Percentiles rank a stretch among this genome's conserved stretches.
Conservation (phyloP, 2,329 filamentous ascomycete genomes). For the Aspergillus sp. region DNA sequence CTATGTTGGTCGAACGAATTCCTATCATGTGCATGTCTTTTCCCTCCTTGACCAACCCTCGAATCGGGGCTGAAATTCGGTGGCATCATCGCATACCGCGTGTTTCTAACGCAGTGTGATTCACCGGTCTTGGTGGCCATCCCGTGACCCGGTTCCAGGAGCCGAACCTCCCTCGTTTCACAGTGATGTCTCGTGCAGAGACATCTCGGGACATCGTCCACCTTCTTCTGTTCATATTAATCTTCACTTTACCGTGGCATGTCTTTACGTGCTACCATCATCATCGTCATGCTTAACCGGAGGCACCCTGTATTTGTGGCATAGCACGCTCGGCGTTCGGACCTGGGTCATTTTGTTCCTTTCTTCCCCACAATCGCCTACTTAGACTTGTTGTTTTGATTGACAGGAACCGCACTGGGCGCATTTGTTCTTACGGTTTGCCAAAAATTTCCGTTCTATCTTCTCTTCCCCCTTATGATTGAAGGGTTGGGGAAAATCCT, state of each 20-base stretch:
- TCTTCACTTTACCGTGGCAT: conserved; percentile 1
- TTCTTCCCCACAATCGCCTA: conserved; percentile 18
- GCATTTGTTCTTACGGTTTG: conserved; percentile 35
- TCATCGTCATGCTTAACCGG: not conserved
- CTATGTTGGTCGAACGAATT: not conserved
- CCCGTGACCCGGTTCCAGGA: conserved; percentile 13
- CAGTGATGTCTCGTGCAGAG: not conserved
- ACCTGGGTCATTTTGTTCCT: conserved; percentile 13
- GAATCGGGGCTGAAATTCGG: conserved; percentile 2
- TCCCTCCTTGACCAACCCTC: not conserved
- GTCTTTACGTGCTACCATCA: conserved; percentile 8
- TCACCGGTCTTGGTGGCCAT: conserved; percentile 20
- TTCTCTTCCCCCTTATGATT: not conserved
- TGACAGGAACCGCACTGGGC: conserved; percentile 31
- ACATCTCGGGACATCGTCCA: conserved; percentile 4
- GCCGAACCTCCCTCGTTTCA: conserved; percentile 1
- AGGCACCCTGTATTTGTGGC: conserved; percentile 2
- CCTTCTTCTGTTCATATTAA: conserved; percentile 20
- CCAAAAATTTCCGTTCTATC: conserved; percentile 20
- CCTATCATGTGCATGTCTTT: not conserved
- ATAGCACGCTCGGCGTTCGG: conserved; percentile 1
- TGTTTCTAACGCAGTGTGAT: conserved; percentile 20
- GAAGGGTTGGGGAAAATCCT: conserved; percentile 14
- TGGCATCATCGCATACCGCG: conserved; percentile 32
- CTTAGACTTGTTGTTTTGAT: conserved; percentile 36